Evolutionary conservation across 2,329 filamentous ascomycete species (phyloP).

Genomic region (Verticillium alfalfae): DNA sequence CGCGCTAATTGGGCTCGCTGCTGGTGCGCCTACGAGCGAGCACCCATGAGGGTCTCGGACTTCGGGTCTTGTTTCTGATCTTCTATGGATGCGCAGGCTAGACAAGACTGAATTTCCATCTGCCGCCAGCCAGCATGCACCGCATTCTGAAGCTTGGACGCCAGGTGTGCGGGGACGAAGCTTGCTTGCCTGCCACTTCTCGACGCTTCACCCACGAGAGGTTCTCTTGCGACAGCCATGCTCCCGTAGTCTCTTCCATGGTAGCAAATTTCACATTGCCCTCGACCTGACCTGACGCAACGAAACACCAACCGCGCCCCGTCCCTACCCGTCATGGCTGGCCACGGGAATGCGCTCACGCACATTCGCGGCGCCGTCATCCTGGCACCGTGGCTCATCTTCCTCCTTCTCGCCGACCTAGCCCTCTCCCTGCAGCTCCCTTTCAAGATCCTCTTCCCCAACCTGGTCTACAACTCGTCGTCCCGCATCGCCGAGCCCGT

Average conservation of each 20-base stretch:
- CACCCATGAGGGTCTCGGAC: neutral
- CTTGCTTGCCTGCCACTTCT: neutral
- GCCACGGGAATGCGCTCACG: constrained; percentile 18
- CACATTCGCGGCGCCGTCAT: constrained; percentile 37
- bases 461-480: constrained; percentile 46
- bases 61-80: neutral
- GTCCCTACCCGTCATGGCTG: constrained; percentile 4
- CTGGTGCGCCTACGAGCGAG: neutral
- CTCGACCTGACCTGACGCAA: neutral
- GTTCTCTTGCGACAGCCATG: neutral
- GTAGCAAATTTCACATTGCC: neutral
- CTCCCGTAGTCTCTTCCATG: neutral
- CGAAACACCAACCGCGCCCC: neutral
- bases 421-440: constrained; percentile 43
- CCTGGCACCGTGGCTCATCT: constrained; percentile 45
- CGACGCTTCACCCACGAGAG: neutral
- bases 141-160: neutral
- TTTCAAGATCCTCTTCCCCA: constrained; percentile 39
- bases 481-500: constrained; percentile 48
- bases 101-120: neutral
- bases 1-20: neutral
- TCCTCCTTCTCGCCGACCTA: constrained; percentile 46
- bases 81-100: too few species aligned
- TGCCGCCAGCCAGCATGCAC: neutral
- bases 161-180: neutral